Conservation (phyloP, 2,329 filamentous ascomycete genomes). For the Xylaria sp. region DNA sequence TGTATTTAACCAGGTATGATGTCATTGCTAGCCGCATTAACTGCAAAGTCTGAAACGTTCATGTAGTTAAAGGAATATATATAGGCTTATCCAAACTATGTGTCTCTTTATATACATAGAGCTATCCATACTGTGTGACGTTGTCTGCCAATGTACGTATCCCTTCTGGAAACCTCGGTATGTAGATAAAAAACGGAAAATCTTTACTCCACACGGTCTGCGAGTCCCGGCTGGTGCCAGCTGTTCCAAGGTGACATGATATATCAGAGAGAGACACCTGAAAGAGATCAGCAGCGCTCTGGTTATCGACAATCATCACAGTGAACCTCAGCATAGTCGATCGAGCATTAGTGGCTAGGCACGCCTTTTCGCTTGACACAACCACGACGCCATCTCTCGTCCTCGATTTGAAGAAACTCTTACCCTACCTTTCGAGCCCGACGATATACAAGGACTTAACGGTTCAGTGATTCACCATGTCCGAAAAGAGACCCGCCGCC, state of each 20-base stretch:
- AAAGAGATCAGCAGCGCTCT: not conserved
- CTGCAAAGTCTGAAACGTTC: too few relatives aligned
- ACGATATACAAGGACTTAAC: not conserved
- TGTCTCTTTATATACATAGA: too few relatives aligned
- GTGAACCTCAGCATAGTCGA: not conserved
- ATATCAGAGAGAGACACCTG: not conserved
- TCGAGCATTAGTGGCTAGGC: not conserved
- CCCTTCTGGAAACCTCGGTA: too few relatives aligned
- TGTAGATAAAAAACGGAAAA: not conserved
- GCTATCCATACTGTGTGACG: too few relatives aligned
- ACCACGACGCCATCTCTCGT: not conserved
- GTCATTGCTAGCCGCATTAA: too few relatives aligned
- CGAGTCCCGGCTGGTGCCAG: not conserved
- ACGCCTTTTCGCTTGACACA: not conserved
- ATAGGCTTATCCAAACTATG: too few relatives aligned
- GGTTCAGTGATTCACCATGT: constrained; percentile 53
- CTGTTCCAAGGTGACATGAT: not conserved
- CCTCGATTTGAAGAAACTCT: not conserved
- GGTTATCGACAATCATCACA: not conserved
- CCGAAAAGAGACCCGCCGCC: constrained; percentile 88
- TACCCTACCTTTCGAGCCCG: not conserved
- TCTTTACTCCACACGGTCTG: not conserved
- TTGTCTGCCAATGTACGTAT: too few relatives aligned
- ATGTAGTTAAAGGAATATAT: too few relatives aligned
- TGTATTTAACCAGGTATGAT: too few relatives aligned